These are phyloP conservation scores for Cupressus sempervirens DNA, from an alignment of 75 land plant species.

Conservation along the genomic window DNA sequence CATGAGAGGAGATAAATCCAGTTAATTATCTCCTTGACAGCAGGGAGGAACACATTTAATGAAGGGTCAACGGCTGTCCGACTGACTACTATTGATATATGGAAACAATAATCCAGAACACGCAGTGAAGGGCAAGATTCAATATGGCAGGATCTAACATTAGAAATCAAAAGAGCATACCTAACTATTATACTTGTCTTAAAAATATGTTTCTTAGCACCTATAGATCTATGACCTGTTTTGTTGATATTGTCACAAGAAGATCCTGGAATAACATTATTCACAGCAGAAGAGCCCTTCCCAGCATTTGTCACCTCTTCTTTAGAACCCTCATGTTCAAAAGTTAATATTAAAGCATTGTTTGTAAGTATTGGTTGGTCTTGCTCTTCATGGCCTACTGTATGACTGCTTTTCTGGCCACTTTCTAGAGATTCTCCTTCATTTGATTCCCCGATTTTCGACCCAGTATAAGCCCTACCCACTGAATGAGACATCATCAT, in stretches of 20 bases:
- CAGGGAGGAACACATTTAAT: too few species aligned
- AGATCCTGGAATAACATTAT: conserved; percentile 20
- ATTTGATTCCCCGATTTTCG: conserved; percentile 55
- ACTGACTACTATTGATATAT: too few species aligned
- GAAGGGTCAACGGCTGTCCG: too few species aligned
- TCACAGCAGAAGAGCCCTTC: conserved; percentile 31
- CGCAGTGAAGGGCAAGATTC: not conserved
- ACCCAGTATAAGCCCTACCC: conserved; percentile 69
- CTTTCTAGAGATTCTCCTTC: conserved; percentile 79
- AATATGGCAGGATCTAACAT: not conserved
- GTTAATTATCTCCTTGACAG: too few species aligned
- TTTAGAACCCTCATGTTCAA: conserved; percentile 47
- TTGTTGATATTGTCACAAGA: conserved; percentile 28
- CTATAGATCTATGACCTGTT: conserved; percentile 24
- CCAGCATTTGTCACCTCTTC: conserved; percentile 56
- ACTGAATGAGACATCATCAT: conserved; percentile 52
- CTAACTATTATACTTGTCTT: not conserved
- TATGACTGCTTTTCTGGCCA: conserved; percentile 53
- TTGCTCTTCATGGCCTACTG: conserved; percentile 23
- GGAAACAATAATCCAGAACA: too few species aligned
- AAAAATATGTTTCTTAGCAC: not conserved
- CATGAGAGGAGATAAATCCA: too few species aligned
- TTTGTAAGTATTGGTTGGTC: conserved; percentile 53
- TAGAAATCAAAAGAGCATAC: not conserved
- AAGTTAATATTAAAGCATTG: conserved; percentile 59